These are phyloP conservation scores for Fragilaria crotonensis DNA, from an alignment of 108 stramenopile genomes.

Conservation along the genomic window DNA sequence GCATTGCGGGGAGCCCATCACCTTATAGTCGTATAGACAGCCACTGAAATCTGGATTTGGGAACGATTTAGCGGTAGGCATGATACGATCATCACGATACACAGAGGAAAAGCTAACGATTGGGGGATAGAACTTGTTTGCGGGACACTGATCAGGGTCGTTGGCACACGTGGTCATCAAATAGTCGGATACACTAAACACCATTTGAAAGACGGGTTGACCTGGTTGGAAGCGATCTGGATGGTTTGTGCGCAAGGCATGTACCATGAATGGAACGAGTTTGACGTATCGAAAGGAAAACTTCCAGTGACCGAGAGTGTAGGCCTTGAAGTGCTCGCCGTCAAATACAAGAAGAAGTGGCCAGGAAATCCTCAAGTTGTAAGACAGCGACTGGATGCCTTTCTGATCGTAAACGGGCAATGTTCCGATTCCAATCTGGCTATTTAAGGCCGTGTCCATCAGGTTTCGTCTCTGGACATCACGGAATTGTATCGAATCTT, in stretches of 20 bases:
- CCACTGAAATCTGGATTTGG: not conserved
- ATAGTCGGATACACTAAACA: not conserved
- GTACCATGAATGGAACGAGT: not conserved
- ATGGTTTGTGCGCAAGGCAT: not conserved
- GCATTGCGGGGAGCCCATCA: not conserved
- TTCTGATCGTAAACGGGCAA: not conserved
- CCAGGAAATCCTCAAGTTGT: not conserved
- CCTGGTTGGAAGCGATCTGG: slow-evolving; percentile 5
- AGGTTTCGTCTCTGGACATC: no score
- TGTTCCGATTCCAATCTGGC: no score
- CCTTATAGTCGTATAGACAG: not conserved
- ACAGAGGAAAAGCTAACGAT: not conserved
- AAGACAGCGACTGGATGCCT: not conserved
- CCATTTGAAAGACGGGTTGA: slow-evolving; percentile 3
- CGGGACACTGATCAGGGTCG: not conserved
- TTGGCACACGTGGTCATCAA: not conserved
- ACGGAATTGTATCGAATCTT: no score
- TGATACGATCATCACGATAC: not conserved
- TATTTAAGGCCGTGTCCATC: no score
- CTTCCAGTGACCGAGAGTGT: not conserved
- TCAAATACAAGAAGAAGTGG: not conserved
- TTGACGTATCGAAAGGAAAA: not conserved
- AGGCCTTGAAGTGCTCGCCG: not conserved
- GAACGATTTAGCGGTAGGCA: not conserved
- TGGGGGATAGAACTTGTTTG: not conserved